Evolutionary conservation across 2,329 filamentous ascomycete genomes (phyloP), one percentile per base, ranked within the genome.

Genomic region (Pseudogymnoascus sp.): DNA sequence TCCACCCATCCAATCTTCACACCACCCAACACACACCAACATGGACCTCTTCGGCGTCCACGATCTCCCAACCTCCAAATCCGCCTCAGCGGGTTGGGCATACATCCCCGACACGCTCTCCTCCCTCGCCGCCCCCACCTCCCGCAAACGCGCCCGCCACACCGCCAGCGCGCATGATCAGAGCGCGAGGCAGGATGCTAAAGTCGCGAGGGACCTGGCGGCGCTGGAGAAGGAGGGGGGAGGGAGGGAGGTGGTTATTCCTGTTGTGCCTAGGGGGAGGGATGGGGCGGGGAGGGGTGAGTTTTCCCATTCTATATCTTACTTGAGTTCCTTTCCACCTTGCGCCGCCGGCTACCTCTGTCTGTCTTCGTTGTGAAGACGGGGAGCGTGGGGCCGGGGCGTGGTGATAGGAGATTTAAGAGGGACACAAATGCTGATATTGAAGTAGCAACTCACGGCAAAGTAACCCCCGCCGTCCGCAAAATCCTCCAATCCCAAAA

Each of bases 401-500:
- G 26, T 6, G 26, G 4, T 29, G 26, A 29, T 29, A 6, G 26
- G 26, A 29, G 5, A 29, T n/a, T n/a, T n/a, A n/a, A n/a, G n/a
- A n/a, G n/a, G n/a, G n/a, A n/a, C n/a, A n/a, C n/a, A n/a, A n/a
- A n/a, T n/a, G n/a, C n/a, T n/a, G n/a, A n/a, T n/a, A n/a, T n/a
- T n/a, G n/a, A n/a, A n/a, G n/a, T n/a, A n/a, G 70, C 68, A 31
- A 72, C 66, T 61, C 69, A 73, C 64, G 69, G 69, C 18, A 73
- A 73, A 68, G 65, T 68, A 23, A 73, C 73, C 1, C 68, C 71
- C 29, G 86, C 85, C 68, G 88, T 91, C 26, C 85, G 90, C 69
- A 88, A 87, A 76, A 91, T 95, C 66, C 79, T 95, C 63, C 85
- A 87, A 68, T 91, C 87, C 26, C 88, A 91, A 72, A 91, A 93